Evolutionary conservation across 1,284 basidiomycete genomes (phyloP).

Genomic region (Papiliotrema terrestris): DNA sequence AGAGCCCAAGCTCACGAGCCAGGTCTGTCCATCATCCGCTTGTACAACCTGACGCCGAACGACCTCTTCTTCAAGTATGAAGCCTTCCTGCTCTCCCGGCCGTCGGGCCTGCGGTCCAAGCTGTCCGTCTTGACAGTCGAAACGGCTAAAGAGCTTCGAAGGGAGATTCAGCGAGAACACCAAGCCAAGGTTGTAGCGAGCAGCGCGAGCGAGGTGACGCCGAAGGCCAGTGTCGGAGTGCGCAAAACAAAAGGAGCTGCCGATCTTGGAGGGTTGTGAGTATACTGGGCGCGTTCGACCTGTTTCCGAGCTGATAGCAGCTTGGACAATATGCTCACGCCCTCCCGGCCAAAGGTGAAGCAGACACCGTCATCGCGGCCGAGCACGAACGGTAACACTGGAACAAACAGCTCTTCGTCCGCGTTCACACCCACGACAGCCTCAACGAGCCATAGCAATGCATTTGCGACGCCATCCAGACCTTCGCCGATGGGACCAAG

Average conservation of each 20-base stretch:
- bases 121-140: slow-evolving; percentile 40
- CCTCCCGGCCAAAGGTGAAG: slow-evolving; percentile 23
- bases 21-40: slow-evolving; percentile 46
- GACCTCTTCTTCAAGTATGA: slow-evolving; percentile 52
- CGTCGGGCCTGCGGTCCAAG: slow-evolving; percentile 42
- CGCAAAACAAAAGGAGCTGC: slow-evolving; percentile 26
- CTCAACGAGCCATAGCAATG: neutral
- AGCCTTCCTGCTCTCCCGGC: slow-evolving; percentile 48
- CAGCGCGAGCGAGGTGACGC: slow-evolving; percentile 6
- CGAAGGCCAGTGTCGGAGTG: slow-evolving; percentile 22
- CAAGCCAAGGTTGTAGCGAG: slow-evolving; percentile 30
- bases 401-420: slow-evolving; percentile 4
- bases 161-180: slow-evolving; percentile 46
- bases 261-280: slow-evolving; percentile 47
- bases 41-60: slow-evolving; percentile 44
- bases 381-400: slow-evolving; percentile 19
- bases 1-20: neutral
- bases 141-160: slow-evolving; percentile 45
- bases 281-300: neutral
- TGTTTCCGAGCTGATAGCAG: slow-evolving; percentile 9
- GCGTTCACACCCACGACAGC: slow-evolving; percentile 14
- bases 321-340: slow-evolving; percentile 38
- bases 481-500: slow-evolving; percentile 18
- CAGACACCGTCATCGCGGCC: slow-evolving; percentile 8
- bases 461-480: slow-evolving; percentile 19